These are phyloP conservation scores for Fusarium subtropicale DNA, from an alignment of 2,329 filamentous ascomycete species.

Conservation along the genomic window DNA sequence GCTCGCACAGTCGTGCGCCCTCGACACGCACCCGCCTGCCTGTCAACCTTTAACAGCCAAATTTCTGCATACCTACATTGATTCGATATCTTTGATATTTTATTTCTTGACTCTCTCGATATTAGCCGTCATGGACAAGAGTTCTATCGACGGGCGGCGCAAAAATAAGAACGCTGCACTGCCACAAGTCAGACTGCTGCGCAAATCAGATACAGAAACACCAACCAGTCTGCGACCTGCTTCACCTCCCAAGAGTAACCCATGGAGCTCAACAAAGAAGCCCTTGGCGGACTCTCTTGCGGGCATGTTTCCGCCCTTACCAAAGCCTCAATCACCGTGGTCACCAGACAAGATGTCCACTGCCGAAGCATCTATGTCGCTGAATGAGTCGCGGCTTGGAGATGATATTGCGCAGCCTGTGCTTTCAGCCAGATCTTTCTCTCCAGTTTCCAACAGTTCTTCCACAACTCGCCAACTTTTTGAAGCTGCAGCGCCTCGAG, in stretches of 20 bases:
- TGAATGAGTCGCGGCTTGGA: conserved; percentile 15
- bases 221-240: conserved; percentile 47
- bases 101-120: not conserved
- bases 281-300: not conserved
- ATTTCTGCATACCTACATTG: conserved; percentile 12
- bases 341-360: conserved; percentile 16
- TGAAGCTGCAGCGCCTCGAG: conserved; percentile 46
- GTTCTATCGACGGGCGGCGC: conserved; percentile 46
- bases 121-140: conserved; percentile 39
- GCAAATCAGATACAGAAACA: conserved; percentile 28
- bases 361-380: conserved; percentile 25
- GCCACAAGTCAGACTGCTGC: conserved; percentile 9
- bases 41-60: conserved; percentile 15
- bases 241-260: conserved; percentile 51
- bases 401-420: conserved; percentile 17
- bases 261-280: conserved; percentile 44
- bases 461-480: conserved; percentile 40
- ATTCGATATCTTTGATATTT: not conserved
- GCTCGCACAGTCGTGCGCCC: conserved; percentile 23
- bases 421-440: conserved; percentile 25
- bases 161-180: conserved; percentile 28
- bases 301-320: conserved; percentile 42
- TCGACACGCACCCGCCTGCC: conserved; percentile 28
- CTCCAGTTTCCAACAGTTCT: conserved; percentile 41
- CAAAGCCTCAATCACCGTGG: conserved; percentile 16